Base-by-base conservation (phyloP, 2,329 filamentous ascomycete genomes). In the Aureobasidium sp. region DNA sequence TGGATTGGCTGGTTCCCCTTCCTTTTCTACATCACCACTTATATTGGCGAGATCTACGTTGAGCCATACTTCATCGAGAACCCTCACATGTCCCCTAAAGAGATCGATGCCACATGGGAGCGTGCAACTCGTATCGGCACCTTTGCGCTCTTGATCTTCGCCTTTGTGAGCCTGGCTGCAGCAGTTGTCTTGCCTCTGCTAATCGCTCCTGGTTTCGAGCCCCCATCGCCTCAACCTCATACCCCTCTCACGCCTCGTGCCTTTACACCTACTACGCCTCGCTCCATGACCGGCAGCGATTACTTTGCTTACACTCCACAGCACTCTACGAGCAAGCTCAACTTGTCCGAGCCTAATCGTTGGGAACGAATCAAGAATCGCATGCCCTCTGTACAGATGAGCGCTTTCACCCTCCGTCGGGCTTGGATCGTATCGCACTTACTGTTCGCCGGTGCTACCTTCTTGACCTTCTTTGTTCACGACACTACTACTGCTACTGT, bases 1-100 rank as follows among this genome's bases (percentile, higher is more conserved):
- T 97, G 92, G 92, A 86, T 97, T 61, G 93, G 91, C 58, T 97
- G 93, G 85, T 97, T 97, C 69, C 92, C 92, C 1, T 65, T 64
- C 50, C 81, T 97, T 3, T 97, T 96, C 76, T 97, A 97, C 77
- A 91, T 91, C 5, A 96, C 91, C 1, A 95, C 91, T 21, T 97
- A 94, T 73, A 88, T 97, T 67, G 92, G 90, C 64, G 91, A 96
- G 71, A 89, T 97, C 61, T 96, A 96, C 68, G 89, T 91, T 21
- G 88, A 96, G 70, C 91, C 91, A 0, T 89, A 83, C 67, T 86
- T 97, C 57, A 81, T 85, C 66, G 78, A 83, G 57, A 89, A 96
- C 67, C 91, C 91, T 0, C 77, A 93, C 71, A 87, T 96, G 80
- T 83, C 86, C 0, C 82, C 87, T 0, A 80, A 82, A 16, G 86